Base-by-base conservation (phyloP, 352 stramenopile species). In the Globisporangium megalacanthum region DNA sequence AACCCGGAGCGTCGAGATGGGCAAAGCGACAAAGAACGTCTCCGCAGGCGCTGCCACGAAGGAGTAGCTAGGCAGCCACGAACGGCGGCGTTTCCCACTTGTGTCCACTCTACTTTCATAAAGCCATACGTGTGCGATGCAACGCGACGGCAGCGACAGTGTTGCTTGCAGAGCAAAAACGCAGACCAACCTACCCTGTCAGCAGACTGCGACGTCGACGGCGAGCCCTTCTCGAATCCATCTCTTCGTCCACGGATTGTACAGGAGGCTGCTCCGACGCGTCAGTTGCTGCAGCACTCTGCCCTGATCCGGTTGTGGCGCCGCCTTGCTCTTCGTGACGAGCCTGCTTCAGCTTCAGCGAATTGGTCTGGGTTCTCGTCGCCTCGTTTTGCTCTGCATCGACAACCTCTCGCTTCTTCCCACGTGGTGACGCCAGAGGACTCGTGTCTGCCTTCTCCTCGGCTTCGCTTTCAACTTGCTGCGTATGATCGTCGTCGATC, bases 1-100 rank as follows among this genome's bases (percentile, higher is more conserved):
- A 55, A 86, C 77, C 17, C 71, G 91, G 39, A 94, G 83, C 44
- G 87, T 97, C 47, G 86, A 96, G 65, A 95, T 97, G 73, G 89
- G 89, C 44, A 89, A 91, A 60, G 89, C 83, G 14, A 91, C 79
- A 8, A 95, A 96, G 64, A 91, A 95, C 58, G 69, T 93, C 29
- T 73, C 70, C 4, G 63, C 74, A 44, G 63, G 35, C 35, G 35
- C 62, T 6, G 60, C 62, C 45, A 44, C 61, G 20, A 77, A 73
- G 57, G 69, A 78, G 19, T 73, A 54, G 19, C 8, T 29, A 49
- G 17, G 11, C 25, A 29, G 25, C 25, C 25, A 29, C 25, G 7
- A 11, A 29, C 44, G 9, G 44, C 44, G n/a, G 10, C 35, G 35
- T 5, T 8, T 5, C 42, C 42, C 5, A 11, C 42, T n/a, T 25